These are phyloP conservation scores for Verticillium albo-atrum DNA, from an alignment of 2,329 filamentous ascomycete species.

Conservation along the genomic window DNA sequence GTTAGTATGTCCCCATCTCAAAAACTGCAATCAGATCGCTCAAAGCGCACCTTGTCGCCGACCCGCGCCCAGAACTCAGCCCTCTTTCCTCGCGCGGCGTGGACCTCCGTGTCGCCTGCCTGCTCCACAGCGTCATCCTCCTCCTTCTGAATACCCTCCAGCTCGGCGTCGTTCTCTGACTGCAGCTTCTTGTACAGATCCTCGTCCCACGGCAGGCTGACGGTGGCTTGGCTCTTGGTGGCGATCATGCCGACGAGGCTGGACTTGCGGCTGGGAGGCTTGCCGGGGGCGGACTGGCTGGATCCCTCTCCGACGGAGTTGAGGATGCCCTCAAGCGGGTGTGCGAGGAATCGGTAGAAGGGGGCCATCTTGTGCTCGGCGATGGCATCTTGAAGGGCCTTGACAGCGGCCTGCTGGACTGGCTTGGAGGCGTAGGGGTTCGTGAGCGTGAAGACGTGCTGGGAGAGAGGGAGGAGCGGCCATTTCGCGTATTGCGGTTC, in stretches of 20 bases:
- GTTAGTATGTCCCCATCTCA: conserved; percentile 9
- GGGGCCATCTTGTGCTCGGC: conserved; percentile 81
- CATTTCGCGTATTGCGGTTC: conserved; percentile 85
- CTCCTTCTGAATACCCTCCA: conserved; percentile 75
- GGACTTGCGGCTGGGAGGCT: conserved; percentile 61
- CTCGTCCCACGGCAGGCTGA: conserved; percentile 87
- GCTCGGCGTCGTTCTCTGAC: conserved; percentile 72
- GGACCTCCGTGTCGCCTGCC: conserved; percentile 91
- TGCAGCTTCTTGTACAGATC: conserved; percentile 73
- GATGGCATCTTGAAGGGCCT: conserved; percentile 78
- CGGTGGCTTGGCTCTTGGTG: conserved; percentile 59
- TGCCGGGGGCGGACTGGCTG: conserved; percentile 40
- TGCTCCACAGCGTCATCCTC: conserved; percentile 94
- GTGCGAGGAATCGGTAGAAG: conserved; percentile 78
- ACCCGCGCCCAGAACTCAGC: conserved; percentile 95
- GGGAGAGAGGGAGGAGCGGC: conserved; percentile 74
- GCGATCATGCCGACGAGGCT: conserved; percentile 73
- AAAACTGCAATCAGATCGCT: neutral
- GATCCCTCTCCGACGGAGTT: conserved; percentile 68
- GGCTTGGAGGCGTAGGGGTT: conserved; percentile 67
- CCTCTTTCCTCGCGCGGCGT: conserved; percentile 87
- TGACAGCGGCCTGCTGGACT: conserved; percentile 66
- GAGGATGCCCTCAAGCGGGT: conserved; percentile 76
- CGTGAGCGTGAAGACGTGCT: conserved; percentile 83
- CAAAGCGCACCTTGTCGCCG: conserved; percentile 75